phyloP scores from a whole-genome alignment of 108 stramenopile species.

The Nitzschia sp. region DNA sequence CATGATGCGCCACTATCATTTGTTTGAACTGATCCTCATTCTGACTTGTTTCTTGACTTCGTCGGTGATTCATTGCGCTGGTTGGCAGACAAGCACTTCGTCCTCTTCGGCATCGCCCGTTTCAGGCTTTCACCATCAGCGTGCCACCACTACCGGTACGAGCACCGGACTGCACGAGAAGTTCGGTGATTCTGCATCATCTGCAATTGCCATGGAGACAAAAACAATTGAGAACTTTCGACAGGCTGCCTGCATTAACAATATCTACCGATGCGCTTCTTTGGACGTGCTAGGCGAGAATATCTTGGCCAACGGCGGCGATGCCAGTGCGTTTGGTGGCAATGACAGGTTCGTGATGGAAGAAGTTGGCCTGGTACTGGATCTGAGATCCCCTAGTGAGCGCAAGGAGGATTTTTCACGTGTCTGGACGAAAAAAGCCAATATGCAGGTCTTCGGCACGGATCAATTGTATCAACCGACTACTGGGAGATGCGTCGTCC shows the following conservation, averaged over 20 bases:
- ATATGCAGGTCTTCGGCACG: neutral
- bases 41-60: no score
- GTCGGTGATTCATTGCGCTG: no score
- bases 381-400: slow-evolving; percentile 40
- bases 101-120: no score
- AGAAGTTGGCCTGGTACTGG: slow-evolving; percentile 31
- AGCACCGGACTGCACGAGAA: no score
- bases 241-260: slow-evolving; percentile 18
- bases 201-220: neutral
- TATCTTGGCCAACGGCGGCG: neutral
- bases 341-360: slow-evolving; percentile 5
- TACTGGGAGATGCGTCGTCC: slow-evolving; percentile 12
- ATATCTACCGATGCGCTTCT: slow-evolving; percentile 40
- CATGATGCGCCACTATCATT: no score
- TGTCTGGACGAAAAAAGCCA: slow-evolving; percentile 33
- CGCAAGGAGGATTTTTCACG: slow-evolving; percentile 26
- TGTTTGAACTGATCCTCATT: no score
- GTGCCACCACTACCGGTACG: no score
- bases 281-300: slow-evolving; percentile 24
- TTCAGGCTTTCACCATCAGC: no score
- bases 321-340: neutral
- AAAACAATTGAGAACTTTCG: slow-evolving; percentile 32
- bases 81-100: no score
- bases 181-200: no score
- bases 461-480: slow-evolving; percentile 1